phyloP scores from a whole-genome alignment of 495 filamentous ascomycete genomes.

The Aspergillus wentii region DNA sequence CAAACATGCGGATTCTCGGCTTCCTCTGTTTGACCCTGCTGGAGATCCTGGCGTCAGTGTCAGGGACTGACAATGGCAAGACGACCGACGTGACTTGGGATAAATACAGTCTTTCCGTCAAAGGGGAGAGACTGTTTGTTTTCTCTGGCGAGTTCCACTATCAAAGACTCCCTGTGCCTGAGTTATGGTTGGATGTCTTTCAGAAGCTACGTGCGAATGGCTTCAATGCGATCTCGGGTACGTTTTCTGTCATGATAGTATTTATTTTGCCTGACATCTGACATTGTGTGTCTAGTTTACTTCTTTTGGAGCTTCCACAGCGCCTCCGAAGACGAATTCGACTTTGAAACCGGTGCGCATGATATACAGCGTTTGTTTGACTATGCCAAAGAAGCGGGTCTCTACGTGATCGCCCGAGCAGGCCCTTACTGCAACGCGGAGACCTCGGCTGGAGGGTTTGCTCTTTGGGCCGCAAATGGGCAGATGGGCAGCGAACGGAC shows the following conservation, averaged over 20 bases:
- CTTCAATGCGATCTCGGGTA: conserved; percentile 45
- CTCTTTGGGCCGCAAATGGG: conserved; percentile 48
- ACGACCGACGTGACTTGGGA: no score
- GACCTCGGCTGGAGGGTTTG: conserved; percentile 44
- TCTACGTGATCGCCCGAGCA: conserved; percentile 54
- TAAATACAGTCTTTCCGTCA: conserved; percentile 52
- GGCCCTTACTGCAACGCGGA: conserved; percentile 58
- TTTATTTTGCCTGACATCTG: no score
- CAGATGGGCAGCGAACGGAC: conserved; percentile 42
- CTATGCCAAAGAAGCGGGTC: conserved; percentile 49
- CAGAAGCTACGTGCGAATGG: conserved; percentile 58
- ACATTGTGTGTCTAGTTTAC: no score
- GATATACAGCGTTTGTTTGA: conserved; percentile 50
- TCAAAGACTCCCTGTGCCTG: conserved; percentile 51
- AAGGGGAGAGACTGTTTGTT: conserved; percentile 51
- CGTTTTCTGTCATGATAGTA: conserved; percentile 2
- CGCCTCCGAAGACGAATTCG: conserved; percentile 41
- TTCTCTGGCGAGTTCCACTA: conserved; percentile 59
- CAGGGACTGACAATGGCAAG: no score
- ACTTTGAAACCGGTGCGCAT: conserved; percentile 52
- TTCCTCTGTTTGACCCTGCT: no score
- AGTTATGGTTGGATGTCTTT: conserved; percentile 57
- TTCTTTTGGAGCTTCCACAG: conserved; percentile 56
- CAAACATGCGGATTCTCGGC: no score
- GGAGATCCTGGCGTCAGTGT: no score